Percentiles rank a stretch among this genome's conserved stretches.
phyloP scores from a whole-genome alignment of 306 rosid species.

The Trifolium subterraneum region DNA sequence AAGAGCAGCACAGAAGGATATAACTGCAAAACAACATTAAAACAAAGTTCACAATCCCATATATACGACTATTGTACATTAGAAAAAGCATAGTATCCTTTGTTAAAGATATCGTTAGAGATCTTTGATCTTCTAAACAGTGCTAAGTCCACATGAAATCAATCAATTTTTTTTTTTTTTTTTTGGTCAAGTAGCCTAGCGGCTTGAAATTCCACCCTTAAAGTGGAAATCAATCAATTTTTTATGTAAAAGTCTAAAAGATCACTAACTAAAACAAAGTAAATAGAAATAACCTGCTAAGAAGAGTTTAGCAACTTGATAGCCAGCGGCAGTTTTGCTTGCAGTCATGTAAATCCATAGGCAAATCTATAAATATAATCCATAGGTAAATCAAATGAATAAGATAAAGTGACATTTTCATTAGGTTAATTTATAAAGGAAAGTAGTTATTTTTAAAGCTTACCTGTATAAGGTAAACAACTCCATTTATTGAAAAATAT shows the following conservation, averaged over 20 bases:
- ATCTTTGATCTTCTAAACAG: constrained; percentile 11
- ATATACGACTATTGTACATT: not conserved
- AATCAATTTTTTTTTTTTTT: not conserved
- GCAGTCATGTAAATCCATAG: constrained; percentile 65
- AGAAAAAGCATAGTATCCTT: constrained; percentile 8
- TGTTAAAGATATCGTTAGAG: not conserved
- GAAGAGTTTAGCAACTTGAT: constrained; percentile 64
- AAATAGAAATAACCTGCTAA: constrained; percentile 61
- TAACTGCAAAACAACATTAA: constrained; percentile 55
- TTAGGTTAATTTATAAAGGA: constrained; percentile 11
- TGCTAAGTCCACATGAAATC: constrained; percentile 4
- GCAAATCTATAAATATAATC: constrained; percentile 54
- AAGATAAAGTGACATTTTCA: constrained; percentile 18
- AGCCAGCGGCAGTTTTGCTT: constrained; percentile 48
- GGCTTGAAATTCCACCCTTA: too few relatives aligned
- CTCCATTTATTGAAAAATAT: constrained; percentile 65
- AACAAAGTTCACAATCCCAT: constrained; percentile 34
- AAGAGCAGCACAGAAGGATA: constrained; percentile 69
- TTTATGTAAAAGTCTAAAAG: not conserved
- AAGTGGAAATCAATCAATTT: constrained; percentile 2
- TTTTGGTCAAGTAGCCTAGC: too few relatives aligned
- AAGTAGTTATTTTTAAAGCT: constrained; percentile 23
- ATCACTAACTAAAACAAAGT: constrained; percentile 12
- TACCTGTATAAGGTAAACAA: constrained; percentile 66
- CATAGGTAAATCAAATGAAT: constrained; percentile 37